Conservation (phyloP, 371 early-diverging fungal genomes). For the Mucor velutinosus region DNA sequence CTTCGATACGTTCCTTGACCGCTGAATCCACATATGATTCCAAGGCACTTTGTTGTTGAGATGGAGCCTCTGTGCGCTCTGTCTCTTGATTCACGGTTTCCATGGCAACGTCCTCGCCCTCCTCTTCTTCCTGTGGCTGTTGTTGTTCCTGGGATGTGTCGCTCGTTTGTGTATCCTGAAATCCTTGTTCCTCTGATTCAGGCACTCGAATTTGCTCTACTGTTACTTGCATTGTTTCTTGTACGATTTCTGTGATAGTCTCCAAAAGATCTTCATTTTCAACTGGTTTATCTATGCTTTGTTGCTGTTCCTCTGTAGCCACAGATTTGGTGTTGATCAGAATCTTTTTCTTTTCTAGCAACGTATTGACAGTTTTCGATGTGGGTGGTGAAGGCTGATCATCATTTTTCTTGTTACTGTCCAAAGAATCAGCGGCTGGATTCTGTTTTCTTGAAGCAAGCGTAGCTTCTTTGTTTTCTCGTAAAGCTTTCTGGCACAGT, state of each 20-base stretch:
- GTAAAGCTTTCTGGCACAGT: neutral
- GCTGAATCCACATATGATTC: conserved; percentile 5
- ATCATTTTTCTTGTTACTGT: neutral
- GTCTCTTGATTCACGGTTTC: neutral
- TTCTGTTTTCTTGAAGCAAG: neutral
- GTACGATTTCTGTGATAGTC: neutral
- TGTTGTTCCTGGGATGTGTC: neutral
- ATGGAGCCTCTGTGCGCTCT: neutral
- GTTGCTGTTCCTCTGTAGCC: neutral
- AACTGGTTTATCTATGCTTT: neutral
- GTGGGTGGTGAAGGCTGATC: neutral
- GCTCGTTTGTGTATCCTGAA: neutral
- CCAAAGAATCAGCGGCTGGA: neutral
- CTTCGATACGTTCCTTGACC: neutral
- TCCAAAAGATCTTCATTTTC: neutral
- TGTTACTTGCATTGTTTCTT: neutral
- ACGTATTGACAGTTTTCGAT: neutral
- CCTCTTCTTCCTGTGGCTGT: neutral
- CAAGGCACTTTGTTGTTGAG: neutral
- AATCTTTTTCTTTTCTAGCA: neutral
- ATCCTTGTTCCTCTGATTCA: neutral
- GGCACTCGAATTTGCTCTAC: neutral
- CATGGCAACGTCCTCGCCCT: neutral
- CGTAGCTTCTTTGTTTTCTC: neutral
- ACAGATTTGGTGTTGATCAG: neutral